Evolutionary conservation across 768 basidiomycete species (phyloP), one percentile per base, ranked within the genome.

Genomic region (Tephrocybe sp.): DNA sequence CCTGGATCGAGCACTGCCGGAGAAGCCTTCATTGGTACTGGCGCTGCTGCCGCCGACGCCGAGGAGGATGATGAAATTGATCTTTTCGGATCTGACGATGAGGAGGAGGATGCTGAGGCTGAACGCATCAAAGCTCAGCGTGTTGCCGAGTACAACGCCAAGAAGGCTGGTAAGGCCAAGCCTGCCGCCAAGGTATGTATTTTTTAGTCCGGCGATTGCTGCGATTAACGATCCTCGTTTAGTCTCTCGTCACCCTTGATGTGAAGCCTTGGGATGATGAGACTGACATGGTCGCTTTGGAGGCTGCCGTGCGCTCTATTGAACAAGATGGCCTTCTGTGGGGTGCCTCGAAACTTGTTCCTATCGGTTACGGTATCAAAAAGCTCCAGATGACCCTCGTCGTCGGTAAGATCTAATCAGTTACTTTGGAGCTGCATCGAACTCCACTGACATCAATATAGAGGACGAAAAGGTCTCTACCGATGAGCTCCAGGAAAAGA

Each of bases 221-320:
- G 34, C 42, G 13, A 38, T 60, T 44, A 14, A 51, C 26, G 22
- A 31, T 38, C 26, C 39, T 22, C 26, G 26, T 41, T 16, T 69
- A 98, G 93, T 98, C 97, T 59, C 85, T 99, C 55, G 97, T 99
- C 45, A 99, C 96, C 41, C 74, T 98, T 60, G 96, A 98, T 60
- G 94, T 99, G 56, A 99, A 99, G 74, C 95, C 96, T 35, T 97
- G 94, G 96, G 96, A 98, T 68, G 96, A 98, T 66, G 94, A 97
- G 76, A 99, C 97, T 45, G 92, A 98, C 71, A 95, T 99, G 95
- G 79, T 65, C 39, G 89, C 75, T 45, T 77, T 98, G 60, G 96
- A 98, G 72, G 69, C 76, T 13, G 63, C 79, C 36, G 96, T 98
- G 48, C 85, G 97, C 53, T 84, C 91, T 17, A 84, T 98, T 62